A percentile compares a stretch with the other conserved stretches of the same genome.
phyloP scores from a whole-genome alignment of 495 filamentous ascomycete genomes.

The Geoglossum glabrum region DNA sequence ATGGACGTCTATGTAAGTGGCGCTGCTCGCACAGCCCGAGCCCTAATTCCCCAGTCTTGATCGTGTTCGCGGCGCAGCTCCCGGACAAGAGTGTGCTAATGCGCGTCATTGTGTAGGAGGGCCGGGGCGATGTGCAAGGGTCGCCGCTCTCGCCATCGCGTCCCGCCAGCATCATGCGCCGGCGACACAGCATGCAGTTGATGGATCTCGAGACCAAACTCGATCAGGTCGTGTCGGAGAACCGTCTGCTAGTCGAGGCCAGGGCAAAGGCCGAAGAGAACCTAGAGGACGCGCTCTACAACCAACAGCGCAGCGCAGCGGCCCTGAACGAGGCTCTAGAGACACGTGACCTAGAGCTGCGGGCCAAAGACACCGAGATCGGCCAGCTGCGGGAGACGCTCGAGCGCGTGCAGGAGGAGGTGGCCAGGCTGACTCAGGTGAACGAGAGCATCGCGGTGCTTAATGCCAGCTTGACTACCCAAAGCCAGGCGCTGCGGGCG shows the following conservation, averaged over 20 bases:
- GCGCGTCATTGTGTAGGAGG: slow-evolving; percentile 39
- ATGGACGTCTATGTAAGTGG: slow-evolving; percentile 84
- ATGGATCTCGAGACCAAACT: slow-evolving; percentile 59
- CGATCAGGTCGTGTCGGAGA: slow-evolving; percentile 65
- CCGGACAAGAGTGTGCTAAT: background rate
- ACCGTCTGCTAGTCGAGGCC: slow-evolving; percentile 52
- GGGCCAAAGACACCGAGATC: slow-evolving; percentile 54
- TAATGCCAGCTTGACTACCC: slow-evolving; percentile 42
- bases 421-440: slow-evolving; percentile 46
- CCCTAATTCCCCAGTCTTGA: background rate
- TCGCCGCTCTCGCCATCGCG: slow-evolving; percentile 87
- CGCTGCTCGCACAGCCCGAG: background rate
- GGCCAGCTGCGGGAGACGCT: slow-evolving; percentile 57
- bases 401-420: slow-evolving; percentile 59
- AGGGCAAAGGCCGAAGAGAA: slow-evolving; percentile 44
- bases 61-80: no score
- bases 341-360: slow-evolving; percentile 32
- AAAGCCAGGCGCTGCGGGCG: slow-evolving; percentile 44
- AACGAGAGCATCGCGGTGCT: slow-evolving; percentile 54
- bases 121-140: slow-evolving; percentile 77
- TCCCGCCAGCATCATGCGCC: slow-evolving; percentile 75
- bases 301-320: slow-evolving; percentile 34
- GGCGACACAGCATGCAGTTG: slow-evolving; percentile 90
- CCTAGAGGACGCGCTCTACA: slow-evolving; percentile 25
- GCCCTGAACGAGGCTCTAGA: slow-evolving; percentile 35